Evolutionary conservation across 1,139 yeast genomes (phyloP), one percentile per base, ranked within the genome.

Genomic region (Magnusiomyces paraingens): DNA sequence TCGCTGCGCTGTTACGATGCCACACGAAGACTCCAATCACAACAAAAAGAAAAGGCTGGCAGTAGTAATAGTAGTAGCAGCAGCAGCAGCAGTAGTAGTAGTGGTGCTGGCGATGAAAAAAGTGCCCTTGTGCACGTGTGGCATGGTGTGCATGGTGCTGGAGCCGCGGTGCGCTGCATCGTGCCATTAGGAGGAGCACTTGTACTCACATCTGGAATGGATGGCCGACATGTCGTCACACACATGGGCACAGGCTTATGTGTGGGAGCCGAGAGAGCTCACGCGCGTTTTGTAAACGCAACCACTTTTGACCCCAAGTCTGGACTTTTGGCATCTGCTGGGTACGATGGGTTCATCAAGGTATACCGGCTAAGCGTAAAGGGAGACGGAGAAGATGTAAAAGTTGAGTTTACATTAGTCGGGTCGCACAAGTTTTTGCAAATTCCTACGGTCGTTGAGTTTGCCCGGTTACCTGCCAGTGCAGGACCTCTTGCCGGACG

Each of bases 191-290:
- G 52, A 3, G 26, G 42, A 1, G 53, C 51, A 2, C 39, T 49
- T 38, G 46, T 51, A 3, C 10, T 52, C 10, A 52, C 53, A n/a
- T 46, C 52, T 21, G 57, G 57, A 12, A 52, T 54, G 55, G 55
- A 54, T 41, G 57, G 57, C 18, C 32, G 43, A 17, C 41, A 52
- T 5, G 46, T 50, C 6, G 55, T 53, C 14, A 42, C 53, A 11
- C 52, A 55, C 15, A 15, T 55, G 29, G 49, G n/a, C 1, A 50
- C 50, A 20, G 44, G 48, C n/a, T 11, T 12, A n/a, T 15, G 36
- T 21, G 29, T 49, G 11, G 54, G 54, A 12, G 8, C 32, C 8
- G 48, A 11, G 32, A 45, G 42, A 15, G 55, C 52, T 8, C 57
- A 55, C 43, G 20, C 41, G 3, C 18, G 55, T 18, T 41, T 52